Evolutionary conservation across 1,139 yeast species (phyloP).

Genomic region (Magnusiomyces ingens): DNA sequence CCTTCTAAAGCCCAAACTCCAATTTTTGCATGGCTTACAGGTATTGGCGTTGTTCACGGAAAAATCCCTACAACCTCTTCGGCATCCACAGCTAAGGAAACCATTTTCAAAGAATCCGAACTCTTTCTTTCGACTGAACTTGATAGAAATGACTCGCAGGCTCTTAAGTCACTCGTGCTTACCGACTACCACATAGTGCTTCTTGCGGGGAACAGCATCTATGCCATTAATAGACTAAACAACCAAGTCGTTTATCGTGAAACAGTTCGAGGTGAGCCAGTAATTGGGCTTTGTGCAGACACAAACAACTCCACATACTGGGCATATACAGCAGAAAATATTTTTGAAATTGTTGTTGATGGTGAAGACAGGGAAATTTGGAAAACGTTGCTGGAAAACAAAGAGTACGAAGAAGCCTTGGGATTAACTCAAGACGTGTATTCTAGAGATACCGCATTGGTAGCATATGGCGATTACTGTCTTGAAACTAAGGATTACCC

Average conservation of each 20-base stretch:
- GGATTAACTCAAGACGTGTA: conserved; percentile 39
- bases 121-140: conserved; percentile 34
- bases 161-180: conserved; percentile 38
- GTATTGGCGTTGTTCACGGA: conserved; percentile 39
- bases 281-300: conserved; percentile 59
- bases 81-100: conserved; percentile 16
- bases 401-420: conserved; percentile 65
- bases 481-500: conserved; percentile 32
- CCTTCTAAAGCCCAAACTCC: conserved; percentile 19
- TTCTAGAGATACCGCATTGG: conserved; percentile 49
- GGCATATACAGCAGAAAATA: conserved; percentile 45
- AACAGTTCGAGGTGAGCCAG: conserved; percentile 31
- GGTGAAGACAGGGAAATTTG: conserved; percentile 73
- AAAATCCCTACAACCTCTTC: conserved; percentile 15
- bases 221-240: conserved; percentile 45
- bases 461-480: conserved; percentile 58
- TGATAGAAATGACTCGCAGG: conserved; percentile 16
- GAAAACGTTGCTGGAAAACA: conserved; percentile 58
- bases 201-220: conserved; percentile 38
- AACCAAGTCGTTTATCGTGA: conserved; percentile 42
- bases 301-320: conserved; percentile 48
- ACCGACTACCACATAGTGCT: conserved; percentile 50
- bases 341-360: conserved; percentile 62
- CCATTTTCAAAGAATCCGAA: conserved; percentile 32
- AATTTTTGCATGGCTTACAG: conserved; percentile 42